Base-by-base conservation (phyloP, 192 early-diverging fungal genomes). In the Coemansia erecta region DNA sequence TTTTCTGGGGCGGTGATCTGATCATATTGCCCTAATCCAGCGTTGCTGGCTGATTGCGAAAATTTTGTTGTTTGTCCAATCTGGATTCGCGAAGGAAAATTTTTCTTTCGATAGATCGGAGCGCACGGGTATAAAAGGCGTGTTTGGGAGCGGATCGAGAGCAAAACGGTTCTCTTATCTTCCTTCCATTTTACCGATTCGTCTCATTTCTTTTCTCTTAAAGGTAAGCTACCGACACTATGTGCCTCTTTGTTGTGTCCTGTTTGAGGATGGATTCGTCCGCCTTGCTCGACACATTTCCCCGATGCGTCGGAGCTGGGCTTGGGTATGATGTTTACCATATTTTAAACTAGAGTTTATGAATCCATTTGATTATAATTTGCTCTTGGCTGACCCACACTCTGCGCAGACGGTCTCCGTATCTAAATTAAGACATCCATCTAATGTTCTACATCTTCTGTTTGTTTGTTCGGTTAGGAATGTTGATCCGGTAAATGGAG, bases 261-360 rank as follows among this genome's bases (percentile, higher is more conserved):
- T 31, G 7, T 17, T 54, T 40, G 12, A 39, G 6, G 53, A 15
- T 40, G 37, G 33, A 4, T 19, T 54, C 12, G 42, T 43, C 42
- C 14, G 42, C 42, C 12, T 4, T 23, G 47, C 28, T 31, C 28
- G 4, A 31, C 2, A n/a, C n/a, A n/a, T n/a, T n/a, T n/a, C 28
- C 28, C 28, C 7, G 28, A 5, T 31, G 28, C 7, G 28, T 7
- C 28, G 28, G 28, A 31, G 28, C 28, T 31, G 28, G 28, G 28
- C 28, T 31, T 48, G 47, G 18, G 61, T 42, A 56, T 77, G 74
- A 77, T 77, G 74, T 51, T 71, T 56, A 51, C 63, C 54, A 58
- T 55, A 46, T 67, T 47, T 47, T 55, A 71, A 71, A 77, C 74
- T 77, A 77, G 74, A 77, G 74, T 77, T 55, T 71, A 50, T 77